Conservation (phyloP, 208 protist genomes). For the Trypanosoma boissoni region DNA sequence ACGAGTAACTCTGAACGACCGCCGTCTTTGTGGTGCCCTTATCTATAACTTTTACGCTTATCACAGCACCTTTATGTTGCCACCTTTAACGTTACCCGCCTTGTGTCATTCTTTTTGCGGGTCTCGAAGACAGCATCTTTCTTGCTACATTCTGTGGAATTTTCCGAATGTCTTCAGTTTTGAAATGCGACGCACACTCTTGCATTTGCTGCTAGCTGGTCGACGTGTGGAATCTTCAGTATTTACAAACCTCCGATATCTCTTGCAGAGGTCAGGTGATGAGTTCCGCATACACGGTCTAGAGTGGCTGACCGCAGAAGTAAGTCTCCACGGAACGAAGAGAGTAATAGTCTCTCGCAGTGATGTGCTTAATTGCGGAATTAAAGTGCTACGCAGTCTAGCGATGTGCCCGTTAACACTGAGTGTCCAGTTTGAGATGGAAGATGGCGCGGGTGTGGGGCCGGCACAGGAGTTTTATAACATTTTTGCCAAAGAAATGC, state of each 20-base stretch:
- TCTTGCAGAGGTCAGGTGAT: background rate
- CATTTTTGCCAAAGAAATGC: conserved; percentile 44
- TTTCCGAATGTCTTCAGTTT: conserved; percentile 65
- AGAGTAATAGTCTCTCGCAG: conserved; percentile 41
- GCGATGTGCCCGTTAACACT: conserved; percentile 58
- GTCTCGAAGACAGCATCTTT: conserved; percentile 29
- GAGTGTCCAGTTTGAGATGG: conserved; percentile 73
- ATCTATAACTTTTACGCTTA: conserved; percentile 70
- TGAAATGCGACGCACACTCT: conserved; percentile 52
- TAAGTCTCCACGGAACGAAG: conserved; percentile 27
- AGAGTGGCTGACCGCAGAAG: conserved; percentile 34
- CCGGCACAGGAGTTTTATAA: conserved; percentile 81
- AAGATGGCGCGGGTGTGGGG: conserved; percentile 75
- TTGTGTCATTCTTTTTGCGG: background rate
- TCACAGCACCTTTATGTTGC: conserved; percentile 52
- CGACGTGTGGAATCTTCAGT: conserved; percentile 28
- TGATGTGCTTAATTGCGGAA: conserved; percentile 40
- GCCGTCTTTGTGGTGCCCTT: conserved; percentile 60
- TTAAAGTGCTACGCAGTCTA: conserved; percentile 31
- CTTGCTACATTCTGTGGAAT: conserved; percentile 64
- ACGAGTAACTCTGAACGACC: conserved; percentile 24
- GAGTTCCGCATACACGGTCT: conserved; percentile 32
- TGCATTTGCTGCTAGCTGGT: conserved; percentile 52
- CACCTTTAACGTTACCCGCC: conserved; percentile 36
- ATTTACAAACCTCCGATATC: conserved; percentile 13